Base-by-base conservation (phyloP, 148 eudicot genomes). In the Beta vulgaris region DNA sequence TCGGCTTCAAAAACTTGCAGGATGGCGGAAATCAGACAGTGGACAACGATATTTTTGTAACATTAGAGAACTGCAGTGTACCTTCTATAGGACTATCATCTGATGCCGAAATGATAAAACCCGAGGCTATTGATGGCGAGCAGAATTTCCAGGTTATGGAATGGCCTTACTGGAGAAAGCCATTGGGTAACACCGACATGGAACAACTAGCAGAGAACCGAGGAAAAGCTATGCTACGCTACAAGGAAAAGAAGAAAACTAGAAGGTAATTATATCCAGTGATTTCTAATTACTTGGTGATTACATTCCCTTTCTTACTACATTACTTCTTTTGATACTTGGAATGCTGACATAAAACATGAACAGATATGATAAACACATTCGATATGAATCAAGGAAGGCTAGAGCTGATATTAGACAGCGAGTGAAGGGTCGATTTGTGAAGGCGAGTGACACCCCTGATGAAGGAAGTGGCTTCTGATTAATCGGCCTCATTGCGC, bases 161-260 rank as follows among this genome's bases (percentile, higher is more conserved):
- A 40, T 79, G 78, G 82, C 78, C 78, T 8, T 59, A 49, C 65
- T 79, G 82, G 82, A 55, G 66, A 37, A 61, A 75, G 39, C 70
- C 82, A 39, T 28, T 79, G 75, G 75, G 77, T 54, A 51, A 75
- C 28, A 31, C 57, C 6, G 75, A 79, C 75, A 69, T 74, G 58
- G 78, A 79, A 28, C 82, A 79, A 19, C 49, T 79, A 19, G 82
- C 82, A 37, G 82, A 79, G 61, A 79, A 75, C 34, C 75, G 78
- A 61, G 78, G 82, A 32, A 79, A 75, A 69, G 82, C 82, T 49
- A 79, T 79, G 82, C 35, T 60, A 53, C 78, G 82, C 32, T 79
- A 79, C 82, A 72, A 75, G 71, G 82, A 79, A 73, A 79, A 79
- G 78, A 79, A 79, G 78, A 79, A 79, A 74, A 74, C 68, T 7